Evolutionary conservation across 2,329 filamentous ascomycete species (phyloP), one percentile per base, ranked within the genome.

Genomic region (Colletotrichum tabaci): DNA sequence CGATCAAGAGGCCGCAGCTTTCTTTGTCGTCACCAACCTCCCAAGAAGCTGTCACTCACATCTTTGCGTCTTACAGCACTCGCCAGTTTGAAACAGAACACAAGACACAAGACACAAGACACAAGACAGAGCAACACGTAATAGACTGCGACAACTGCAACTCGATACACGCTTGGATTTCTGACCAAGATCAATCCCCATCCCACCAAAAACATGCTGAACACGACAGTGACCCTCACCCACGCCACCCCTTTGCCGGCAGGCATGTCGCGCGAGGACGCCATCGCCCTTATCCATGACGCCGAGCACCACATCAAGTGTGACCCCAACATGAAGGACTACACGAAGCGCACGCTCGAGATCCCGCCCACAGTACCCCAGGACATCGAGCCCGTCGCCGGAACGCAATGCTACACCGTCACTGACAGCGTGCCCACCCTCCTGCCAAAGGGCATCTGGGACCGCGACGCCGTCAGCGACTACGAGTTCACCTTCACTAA

Each of bases 401-500:
- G 78, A 49, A 79, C 80, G n/a, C 77, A 78, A 58, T 80, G 82
- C 73, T 89, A 86, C 79, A 80, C 82, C 42, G 86, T 89, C 30
- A 86, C 82, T 8, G 86, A 87, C 73, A 80, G 83, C 47, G 82
- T 88, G 9, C 86, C 88, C 74, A 82, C 86, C 47, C 80, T 89
- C 46, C 80, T 89, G 30, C 87, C 87, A 4, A 86, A 86, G 16
- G 87, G 87, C 2, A 81, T 90, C 38, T 89, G 87, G 87, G 87
- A 87, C 75, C 85, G 83, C 62, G 84, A 86, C 58, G 85, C 89
- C 8, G 82, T 86, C 63, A 89, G 87, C 80, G 84, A 78, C 7
- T 87, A 88, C 76, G 87, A 89, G 78, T 86, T 89, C 72, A 84
- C 86, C 21, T 79, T 88, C 72, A 79, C 86, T 21, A 80, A 80